Base-by-base conservation (phyloP, 2,329 filamentous ascomycete genomes). In the Fusarium sp. region DNA sequence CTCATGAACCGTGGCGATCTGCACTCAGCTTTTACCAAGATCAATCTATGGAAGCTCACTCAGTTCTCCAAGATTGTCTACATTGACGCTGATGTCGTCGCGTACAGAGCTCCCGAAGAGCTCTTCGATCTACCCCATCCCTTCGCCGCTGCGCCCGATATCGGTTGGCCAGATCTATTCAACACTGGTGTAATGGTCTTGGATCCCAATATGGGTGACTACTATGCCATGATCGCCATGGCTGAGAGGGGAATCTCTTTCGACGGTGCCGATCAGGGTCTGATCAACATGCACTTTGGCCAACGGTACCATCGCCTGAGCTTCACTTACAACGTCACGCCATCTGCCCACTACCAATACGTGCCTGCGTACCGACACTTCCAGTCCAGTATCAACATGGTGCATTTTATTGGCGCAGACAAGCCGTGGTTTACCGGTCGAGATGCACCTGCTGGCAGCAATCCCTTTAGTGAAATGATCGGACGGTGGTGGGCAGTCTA, bases 161-260 rank as follows among this genome's bases (percentile, higher is more conserved):
- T 98, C 75, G 96, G 96, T 73, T 99, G 96, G 96, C 96, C 96
- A 34, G 96, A 99, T 82, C 88, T 94, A 66, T 98, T 98, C 89
- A 99, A 99, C 82, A 94, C 92, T n/a, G 96, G 96, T 76, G 89
- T 99, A 74, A 97, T 99, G 93, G 93, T 94, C 37, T 81, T 99
- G 63, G 91, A 87, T 18, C 96, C 96, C 34, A 92, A 95, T 80
- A 85, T 94, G 87, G 92, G 91, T 60, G 94, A 97, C 72, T 98
- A 94, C 81, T 91, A 93, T 81, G 92, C 93, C 43, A 86, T 99
- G 77, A 85, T 90, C 69, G 93, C 92, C 68, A 89, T 98, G 85
- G 94, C 96, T 27, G 88, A 94, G 73, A 86, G 90, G 58, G 94
- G 94, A 27, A 92, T 95, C 78, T 98, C 94, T 70, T 99, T 99